A percentile compares a stretch with the other conserved stretches of the same genome.
phyloP scores from a whole-genome alignment of 768 basidiomycete genomes.

The Macrolepiota albuminosa region DNA sequence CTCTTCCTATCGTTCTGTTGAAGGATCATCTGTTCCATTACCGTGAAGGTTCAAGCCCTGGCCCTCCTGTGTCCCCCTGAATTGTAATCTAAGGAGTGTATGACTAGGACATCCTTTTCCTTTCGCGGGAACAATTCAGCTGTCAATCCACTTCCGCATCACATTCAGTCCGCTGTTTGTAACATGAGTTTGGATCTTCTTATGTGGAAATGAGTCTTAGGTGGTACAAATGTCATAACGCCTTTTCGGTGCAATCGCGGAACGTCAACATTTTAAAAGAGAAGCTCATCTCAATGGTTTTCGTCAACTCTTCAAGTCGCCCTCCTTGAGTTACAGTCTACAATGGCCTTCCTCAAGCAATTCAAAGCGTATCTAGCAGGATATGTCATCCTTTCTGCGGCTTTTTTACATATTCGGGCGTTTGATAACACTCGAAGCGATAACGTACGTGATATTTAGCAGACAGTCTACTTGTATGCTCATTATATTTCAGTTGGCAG shows the following conservation, averaged over 20 bases:
- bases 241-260: constrained; percentile 2
- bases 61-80: not conserved
- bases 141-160: not conserved
- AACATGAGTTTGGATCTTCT: not conserved
- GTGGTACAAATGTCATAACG: not conserved
- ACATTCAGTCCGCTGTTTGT: not conserved
- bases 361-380: not conserved
- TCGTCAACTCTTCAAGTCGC: constrained; percentile 1
- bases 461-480: not conserved
- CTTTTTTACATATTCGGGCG: constrained; percentile 12
- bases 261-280: constrained; percentile 5
- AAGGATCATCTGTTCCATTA: not conserved
- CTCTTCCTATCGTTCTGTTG: constrained; percentile 6
- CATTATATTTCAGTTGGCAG: constrained; percentile 38
- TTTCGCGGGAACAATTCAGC: constrained; percentile 3
- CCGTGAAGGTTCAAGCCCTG: not conserved
- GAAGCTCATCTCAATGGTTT: not conserved
- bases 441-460: constrained; percentile 24
- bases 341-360: constrained; percentile 8
- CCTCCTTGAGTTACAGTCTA: not conserved
- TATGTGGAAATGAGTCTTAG: not conserved
- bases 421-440: constrained; percentile 31
- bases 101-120: constrained; percentile 6
- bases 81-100: not conserved
- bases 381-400: constrained; percentile 5